phyloP scores from a whole-genome alignment of 2,329 filamentous ascomycete species.

The Neonectria punicea region DNA sequence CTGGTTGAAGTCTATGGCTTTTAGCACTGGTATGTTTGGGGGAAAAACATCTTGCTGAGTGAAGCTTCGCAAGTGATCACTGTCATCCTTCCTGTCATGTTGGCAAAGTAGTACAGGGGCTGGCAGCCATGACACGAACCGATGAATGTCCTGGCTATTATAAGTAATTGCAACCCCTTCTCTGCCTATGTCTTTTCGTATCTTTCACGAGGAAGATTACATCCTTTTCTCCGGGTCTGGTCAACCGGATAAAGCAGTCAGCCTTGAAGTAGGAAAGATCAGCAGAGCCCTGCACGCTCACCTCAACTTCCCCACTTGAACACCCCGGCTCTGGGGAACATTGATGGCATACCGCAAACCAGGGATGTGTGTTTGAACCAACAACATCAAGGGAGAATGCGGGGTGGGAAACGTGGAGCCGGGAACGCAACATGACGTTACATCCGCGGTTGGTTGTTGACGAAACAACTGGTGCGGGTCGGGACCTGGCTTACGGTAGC shows the following conservation, averaged over 20 bases:
- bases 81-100: too few species aligned
- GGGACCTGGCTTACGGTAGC: neutral
- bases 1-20: too few species aligned
- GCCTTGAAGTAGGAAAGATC: neutral
- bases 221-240: neutral
- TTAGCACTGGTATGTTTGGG: too few species aligned
- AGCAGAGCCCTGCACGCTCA: neutral
- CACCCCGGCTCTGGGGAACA: neutral
- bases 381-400: neutral
- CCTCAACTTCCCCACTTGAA: neutral
- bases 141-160: too few species aligned
- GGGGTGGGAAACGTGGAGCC: slow-evolving; percentile 5
- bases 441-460: neutral
- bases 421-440: neutral
- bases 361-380: neutral
- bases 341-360: too few species aligned
- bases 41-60: too few species aligned
- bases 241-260: neutral
- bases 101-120: too few species aligned
- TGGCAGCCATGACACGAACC: neutral
- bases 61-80: too few species aligned
- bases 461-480: slow-evolving; percentile 8
- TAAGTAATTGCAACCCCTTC: too few species aligned
- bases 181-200: too few species aligned
- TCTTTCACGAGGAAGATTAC: neutral